Conservation (phyloP, 148 eudicot species). For the Silene uniflora region DNA sequence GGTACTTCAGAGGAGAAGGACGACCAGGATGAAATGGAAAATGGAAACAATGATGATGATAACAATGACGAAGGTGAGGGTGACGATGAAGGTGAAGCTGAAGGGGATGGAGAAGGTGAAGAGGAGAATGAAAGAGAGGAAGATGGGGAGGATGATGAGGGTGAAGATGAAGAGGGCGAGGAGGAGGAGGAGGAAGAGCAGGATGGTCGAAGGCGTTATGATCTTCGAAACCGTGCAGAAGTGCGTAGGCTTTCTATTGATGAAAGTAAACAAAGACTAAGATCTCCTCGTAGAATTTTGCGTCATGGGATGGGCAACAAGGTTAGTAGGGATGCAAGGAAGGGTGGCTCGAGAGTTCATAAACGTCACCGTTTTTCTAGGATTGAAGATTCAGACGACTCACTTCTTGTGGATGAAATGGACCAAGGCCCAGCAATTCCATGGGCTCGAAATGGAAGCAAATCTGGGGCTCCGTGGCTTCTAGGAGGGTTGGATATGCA, state of each 20-base stretch:
- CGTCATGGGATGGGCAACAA: slow-evolving; percentile 95
- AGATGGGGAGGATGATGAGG: slow-evolving; percentile 50
- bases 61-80: slow-evolving; percentile 56
- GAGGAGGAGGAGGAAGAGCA: slow-evolving; percentile 87
- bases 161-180: slow-evolving; percentile 72
- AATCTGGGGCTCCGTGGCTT: slow-evolving; percentile 91
- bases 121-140: slow-evolving; percentile 36
- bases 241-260: slow-evolving; percentile 82
- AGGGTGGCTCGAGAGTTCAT: slow-evolving; percentile 84
- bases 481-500: slow-evolving; percentile 85
- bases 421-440: slow-evolving; percentile 95
- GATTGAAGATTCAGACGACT: slow-evolving; percentile 95
- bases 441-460: slow-evolving; percentile 89
- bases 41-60: slow-evolving; percentile 58
- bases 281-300: slow-evolving; percentile 89
- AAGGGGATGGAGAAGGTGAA: slow-evolving; percentile 43
- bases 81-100: slow-evolving; percentile 50
- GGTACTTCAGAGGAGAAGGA: slow-evolving; percentile 67
- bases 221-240: slow-evolving; percentile 86
- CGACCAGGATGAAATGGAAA: slow-evolving; percentile 61
- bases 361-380: slow-evolving; percentile 87
- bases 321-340: slow-evolving; percentile 74
- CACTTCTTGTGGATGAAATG: slow-evolving; percentile 95
- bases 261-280: slow-evolving; percentile 75
- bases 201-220: slow-evolving; percentile 87